Evolutionary conservation across 306 rosid species (phyloP).

Genomic region (Cucurbita maxima): DNA sequence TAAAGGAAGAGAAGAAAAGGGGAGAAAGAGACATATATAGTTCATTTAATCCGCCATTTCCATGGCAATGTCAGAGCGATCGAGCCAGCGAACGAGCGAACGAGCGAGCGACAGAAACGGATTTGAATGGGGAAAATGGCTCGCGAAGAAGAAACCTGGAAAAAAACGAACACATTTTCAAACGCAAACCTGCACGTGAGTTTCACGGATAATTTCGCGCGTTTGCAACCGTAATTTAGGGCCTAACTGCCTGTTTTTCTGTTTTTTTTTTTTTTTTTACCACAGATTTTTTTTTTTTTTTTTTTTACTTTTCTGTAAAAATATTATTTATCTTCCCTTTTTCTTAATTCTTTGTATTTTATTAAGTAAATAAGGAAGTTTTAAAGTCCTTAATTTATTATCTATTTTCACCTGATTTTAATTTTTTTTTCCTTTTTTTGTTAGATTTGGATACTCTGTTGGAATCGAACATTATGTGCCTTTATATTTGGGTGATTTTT

Average conservation of each 20-base stretch:
- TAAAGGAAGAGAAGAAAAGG: neutral
- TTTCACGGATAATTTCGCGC: neutral
- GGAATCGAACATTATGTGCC: too few relatives aligned
- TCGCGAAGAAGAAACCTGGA: neutral
- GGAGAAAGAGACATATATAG: neutral
- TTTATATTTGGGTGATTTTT: too few relatives aligned
- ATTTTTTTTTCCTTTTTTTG: too few relatives aligned
- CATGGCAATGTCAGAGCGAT: neutral
- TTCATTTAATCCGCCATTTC: neutral
- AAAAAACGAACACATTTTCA: neutral
- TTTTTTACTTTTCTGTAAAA: neutral
- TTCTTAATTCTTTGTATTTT: too few relatives aligned
- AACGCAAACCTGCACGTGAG: neutral
- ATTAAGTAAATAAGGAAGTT: too few relatives aligned
- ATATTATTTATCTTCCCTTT: neutral
- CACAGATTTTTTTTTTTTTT: neutral
- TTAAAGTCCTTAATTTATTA: too few relatives aligned
- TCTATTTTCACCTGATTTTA: too few relatives aligned
- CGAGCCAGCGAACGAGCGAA: neutral
- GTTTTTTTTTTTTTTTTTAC: neutral
- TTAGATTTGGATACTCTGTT: too few relatives aligned
- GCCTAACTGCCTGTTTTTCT: neutral
- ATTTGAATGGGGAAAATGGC: conserved; percentile 2
- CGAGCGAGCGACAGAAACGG: neutral
- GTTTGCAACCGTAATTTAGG: neutral